Conservation (phyloP, 164 flowering plant species). For the Taxillus chinensis region DNA sequence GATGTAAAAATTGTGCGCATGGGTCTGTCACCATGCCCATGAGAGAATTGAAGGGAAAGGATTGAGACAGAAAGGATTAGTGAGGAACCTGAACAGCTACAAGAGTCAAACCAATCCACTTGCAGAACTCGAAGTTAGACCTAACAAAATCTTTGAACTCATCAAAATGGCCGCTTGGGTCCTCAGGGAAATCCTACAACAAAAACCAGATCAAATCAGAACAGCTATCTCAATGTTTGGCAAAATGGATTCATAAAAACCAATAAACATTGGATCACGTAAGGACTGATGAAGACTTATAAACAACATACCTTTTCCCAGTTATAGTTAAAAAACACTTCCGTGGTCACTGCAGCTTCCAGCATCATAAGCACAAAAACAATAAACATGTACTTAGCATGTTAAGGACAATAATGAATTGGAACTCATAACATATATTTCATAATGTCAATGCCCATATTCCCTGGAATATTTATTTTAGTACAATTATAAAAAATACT, state of each 20-base stretch:
- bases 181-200: slow-evolving; percentile 74
- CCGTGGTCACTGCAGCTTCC: slow-evolving; percentile 74
- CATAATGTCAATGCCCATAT: too few relatives aligned
- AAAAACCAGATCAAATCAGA: slow-evolving; percentile 1
- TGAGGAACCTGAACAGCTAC: slow-evolving; percentile 59
- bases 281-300: background rate
- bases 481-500: too few relatives aligned
- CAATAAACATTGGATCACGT: background rate
- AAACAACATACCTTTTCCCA: slow-evolving; percentile 64
- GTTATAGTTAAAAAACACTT: slow-evolving; percentile 55
- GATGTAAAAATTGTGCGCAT: too few relatives aligned
- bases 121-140: slow-evolving; percentile 67
- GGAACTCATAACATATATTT: too few relatives aligned
- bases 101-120: slow-evolving; percentile 65
- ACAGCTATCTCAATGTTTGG: background rate
- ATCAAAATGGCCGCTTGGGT: slow-evolving; percentile 54
- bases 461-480: too few relatives aligned
- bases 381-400: slow-evolving; percentile 54
- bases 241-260: background rate
- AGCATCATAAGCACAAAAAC: slow-evolving; percentile 52
- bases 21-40: too few relatives aligned
- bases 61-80: slow-evolving; percentile 9
- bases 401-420: slow-evolving; percentile 29
- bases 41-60: background rate
- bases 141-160: slow-evolving; percentile 54